Evolutionary conservation across 352 stramenopile species (phyloP).

Genomic region (Globisporangium carolinianum): DNA sequence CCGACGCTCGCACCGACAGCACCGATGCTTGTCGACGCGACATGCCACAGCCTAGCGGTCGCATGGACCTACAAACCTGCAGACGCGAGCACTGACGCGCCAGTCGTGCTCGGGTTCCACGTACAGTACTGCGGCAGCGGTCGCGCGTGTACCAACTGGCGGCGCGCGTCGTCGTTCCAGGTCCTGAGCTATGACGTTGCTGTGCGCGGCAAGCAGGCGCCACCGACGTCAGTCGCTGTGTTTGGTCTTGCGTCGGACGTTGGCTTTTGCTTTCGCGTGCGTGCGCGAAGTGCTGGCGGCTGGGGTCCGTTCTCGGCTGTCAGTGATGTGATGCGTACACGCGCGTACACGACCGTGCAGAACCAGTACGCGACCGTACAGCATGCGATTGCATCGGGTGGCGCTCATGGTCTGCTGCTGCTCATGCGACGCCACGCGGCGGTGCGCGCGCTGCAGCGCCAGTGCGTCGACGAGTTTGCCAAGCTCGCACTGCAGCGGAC

Average conservation of each 20-base stretch:
- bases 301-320: slow-evolving; percentile 57
- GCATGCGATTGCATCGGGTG: slow-evolving; percentile 9
- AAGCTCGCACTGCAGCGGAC: slow-evolving; percentile 24
- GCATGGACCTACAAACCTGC: slow-evolving; percentile 21
- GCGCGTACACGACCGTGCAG: slow-evolving; percentile 20
- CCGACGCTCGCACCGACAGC: slow-evolving; percentile 22
- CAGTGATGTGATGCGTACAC: slow-evolving; percentile 32
- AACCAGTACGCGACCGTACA: slow-evolving; percentile 29
- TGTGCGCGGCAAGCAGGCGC: slow-evolving; percentile 16
- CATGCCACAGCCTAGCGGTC: slow-evolving; percentile 41
- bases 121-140: slow-evolving; percentile 42
- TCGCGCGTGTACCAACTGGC: slow-evolving; percentile 30
- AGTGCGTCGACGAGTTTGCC: slow-evolving; percentile 30
- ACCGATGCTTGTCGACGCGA: slow-evolving; percentile 27
- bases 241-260: slow-evolving; percentile 35
- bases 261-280: slow-evolving; percentile 53
- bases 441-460: slow-evolving; percentile 28
- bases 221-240: slow-evolving; percentile 24
- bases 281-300: slow-evolving; percentile 44
- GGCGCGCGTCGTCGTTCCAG: slow-evolving; percentile 42
- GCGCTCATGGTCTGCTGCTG: slow-evolving; percentile 19
- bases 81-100: slow-evolving; percentile 19
- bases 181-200: slow-evolving; percentile 47
- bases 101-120: slow-evolving; percentile 54
- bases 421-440: slow-evolving; percentile 39